Base-by-base conservation (phyloP, 1,139 yeast genomes). In the Magnusiomyces tetraspermus region DNA sequence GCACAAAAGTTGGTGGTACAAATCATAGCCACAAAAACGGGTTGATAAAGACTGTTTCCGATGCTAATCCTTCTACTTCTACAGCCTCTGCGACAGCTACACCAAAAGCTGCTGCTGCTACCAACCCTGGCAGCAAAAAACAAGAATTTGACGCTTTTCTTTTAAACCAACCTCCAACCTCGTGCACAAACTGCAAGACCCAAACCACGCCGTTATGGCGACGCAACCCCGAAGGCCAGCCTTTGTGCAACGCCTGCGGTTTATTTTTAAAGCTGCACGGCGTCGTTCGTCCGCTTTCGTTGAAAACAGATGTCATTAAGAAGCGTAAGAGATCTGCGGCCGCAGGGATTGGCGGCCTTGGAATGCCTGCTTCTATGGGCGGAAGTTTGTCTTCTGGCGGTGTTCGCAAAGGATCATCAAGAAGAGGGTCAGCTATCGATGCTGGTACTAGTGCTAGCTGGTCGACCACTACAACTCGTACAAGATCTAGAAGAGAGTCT, bases 171-270 rank as follows among this genome's bases (percentile, higher is more conserved):
- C n/a, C n/a, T n/a, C 61, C 61, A 54, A 65, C 69, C 21, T 64
- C 68, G n/a, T 90, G 97, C 67, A 82, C 92, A 24, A 92, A 90
- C 70, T 90, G 98, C 69, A 83, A 83, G 62, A 90, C 97, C 0
- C 86, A 80, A 63, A 90, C 95, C 4, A 90, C 98, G 0, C 97
- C 98, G 1, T 73, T 92, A 44, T 90, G 97, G 97, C 77, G 97
- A 65, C 76, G 97, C 54, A 92, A 88, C 65, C 92, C 92, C 26
- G 85, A 86, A 30, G 97, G 97, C 8, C 88, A 87, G 63, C 95
- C 96, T 1, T 73, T 90, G 56, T 90, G 97, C 66, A 92, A 90
- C 68, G 97, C 97, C 0, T 90, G 97, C 71, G 97, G 97, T 0
- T 73, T 90, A 56, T 90, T 90, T 63, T 74, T 86, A 61, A 90